Evolutionary conservation across 164 flowering plant genomes (phyloP), one percentile per base, ranked within the genome.

Genomic region (Stephania yunnanensis): DNA sequence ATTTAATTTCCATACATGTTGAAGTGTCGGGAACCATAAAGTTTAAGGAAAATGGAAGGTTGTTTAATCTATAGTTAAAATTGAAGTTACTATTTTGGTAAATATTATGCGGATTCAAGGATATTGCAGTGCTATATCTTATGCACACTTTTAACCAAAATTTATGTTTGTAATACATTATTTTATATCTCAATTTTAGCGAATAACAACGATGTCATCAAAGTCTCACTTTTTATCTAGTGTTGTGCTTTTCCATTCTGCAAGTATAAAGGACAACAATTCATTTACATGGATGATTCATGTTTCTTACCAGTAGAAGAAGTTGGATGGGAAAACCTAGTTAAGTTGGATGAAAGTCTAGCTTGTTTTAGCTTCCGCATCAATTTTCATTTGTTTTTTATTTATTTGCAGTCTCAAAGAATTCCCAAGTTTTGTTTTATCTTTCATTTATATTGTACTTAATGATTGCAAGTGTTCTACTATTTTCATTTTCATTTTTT

Each of bases 261-360:
- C 22, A 2, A 6, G 8, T 17, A 61, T 0, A 58, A 61, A 61
- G 7, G n/a, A 61, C 20, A 25, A 61, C 7, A 61, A 10, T 61
- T 61, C 4, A 1, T 61, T 19, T 22, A 6, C 66, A 61, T 19
- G 66, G 9, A 61, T n/a, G 66, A 22, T 17, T 61, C 20, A 19
- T 72, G 69, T 46, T n/a, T 10, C 25, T 31, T 4, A 29, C 86
- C 90, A 92, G 85, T 91, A 73, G 96, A 91, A 88, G 96, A 89
- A 81, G 82, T 91, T 76, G 96, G 96, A 82, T 90, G 93, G 96
- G 89, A 89, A 75, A 86, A 86, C 77, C 80, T 91, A 19, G 85
- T 84, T 73, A 82, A 75, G 66, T 71, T 86, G 74, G 81, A 76
- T 52, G 87, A 83, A 55, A 88, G 88, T 81, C 73, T 91, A 68